A percentile compares a stretch with the other conserved stretches of the same genome.
These are phyloP conservation scores for Triticum urartu DNA, from an alignment of 176 grass and related monocot species.

Conservation along the genomic window DNA sequence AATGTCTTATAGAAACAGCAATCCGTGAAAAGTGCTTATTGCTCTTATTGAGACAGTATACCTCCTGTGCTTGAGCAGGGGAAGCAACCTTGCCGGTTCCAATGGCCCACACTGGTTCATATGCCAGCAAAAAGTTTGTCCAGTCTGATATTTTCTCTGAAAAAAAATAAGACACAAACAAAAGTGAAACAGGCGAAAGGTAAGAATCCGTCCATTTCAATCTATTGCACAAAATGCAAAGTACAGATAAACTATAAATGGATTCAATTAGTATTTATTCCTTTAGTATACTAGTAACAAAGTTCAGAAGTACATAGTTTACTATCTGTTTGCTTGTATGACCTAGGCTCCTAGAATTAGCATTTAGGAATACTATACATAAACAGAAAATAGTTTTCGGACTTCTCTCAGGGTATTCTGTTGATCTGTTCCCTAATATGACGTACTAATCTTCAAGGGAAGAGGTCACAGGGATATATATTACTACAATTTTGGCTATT, in stretches of 20 bases:
- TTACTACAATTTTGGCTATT: no score
- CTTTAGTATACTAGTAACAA: not conserved
- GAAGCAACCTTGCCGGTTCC: constrained; percentile 88
- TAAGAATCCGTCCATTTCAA: not conserved
- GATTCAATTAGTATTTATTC: not conserved
- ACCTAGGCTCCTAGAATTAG: no score
- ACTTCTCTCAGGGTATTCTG: no score
- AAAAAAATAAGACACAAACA: constrained; percentile 5
- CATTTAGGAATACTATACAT: no score
- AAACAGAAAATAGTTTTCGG: no score
- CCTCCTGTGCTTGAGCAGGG: constrained; percentile 82
- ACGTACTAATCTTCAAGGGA: no score
- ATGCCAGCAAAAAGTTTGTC: constrained; percentile 81
- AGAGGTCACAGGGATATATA: no score
- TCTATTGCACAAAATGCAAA: not conserved
- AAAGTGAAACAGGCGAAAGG: not conserved
- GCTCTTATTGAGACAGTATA: constrained; percentile 23
- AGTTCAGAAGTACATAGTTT: not conserved
- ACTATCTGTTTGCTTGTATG: no score
- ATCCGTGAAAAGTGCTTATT: not conserved
- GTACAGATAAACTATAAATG: not conserved
- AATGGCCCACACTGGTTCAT: constrained; percentile 97
- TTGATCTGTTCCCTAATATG: no score
- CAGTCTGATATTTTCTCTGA: constrained; percentile 68
- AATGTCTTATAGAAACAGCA: not conserved